Conservation (phyloP, 108 stramenopile genomes). For the Aurantiochytrium sp. region DNA sequence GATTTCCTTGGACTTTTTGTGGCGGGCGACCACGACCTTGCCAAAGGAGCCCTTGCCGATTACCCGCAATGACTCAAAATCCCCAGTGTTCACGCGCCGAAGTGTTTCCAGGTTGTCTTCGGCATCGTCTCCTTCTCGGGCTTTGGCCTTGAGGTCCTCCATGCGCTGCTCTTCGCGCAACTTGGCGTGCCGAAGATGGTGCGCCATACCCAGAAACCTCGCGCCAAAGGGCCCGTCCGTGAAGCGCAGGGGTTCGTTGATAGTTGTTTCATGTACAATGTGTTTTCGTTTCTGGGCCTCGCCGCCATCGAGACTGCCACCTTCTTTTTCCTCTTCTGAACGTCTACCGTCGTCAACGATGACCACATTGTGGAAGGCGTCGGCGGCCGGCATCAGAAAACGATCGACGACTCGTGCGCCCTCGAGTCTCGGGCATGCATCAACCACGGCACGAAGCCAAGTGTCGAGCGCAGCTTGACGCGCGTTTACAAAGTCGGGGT, state of each 20-base stretch:
- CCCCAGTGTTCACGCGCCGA: background rate
- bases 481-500: background rate
- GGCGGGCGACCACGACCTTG: conserved; percentile 43
- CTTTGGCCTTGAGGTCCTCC: background rate
- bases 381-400: background rate
- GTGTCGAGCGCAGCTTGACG: background rate
- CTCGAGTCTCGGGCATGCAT: background rate
- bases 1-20: background rate
- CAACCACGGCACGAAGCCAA: background rate
- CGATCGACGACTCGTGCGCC: background rate
- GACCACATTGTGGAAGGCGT: background rate
- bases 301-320: background rate
- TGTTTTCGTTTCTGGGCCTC: too few species aligned
- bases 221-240: too few species aligned
- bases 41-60: conserved; percentile 46
- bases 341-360: background rate
- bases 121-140: background rate
- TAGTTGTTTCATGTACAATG: too few species aligned
- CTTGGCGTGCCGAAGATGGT: too few species aligned
- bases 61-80: conserved; percentile 37
- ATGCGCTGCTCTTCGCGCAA: background rate
- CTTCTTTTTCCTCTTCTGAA: background rate
- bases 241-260: too few species aligned
- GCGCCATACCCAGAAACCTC: too few species aligned
- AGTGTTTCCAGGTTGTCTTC: background rate